Base-by-base conservation (phyloP, 495 filamentous ascomycete species). In the Lasiosphaeria hispida region DNA sequence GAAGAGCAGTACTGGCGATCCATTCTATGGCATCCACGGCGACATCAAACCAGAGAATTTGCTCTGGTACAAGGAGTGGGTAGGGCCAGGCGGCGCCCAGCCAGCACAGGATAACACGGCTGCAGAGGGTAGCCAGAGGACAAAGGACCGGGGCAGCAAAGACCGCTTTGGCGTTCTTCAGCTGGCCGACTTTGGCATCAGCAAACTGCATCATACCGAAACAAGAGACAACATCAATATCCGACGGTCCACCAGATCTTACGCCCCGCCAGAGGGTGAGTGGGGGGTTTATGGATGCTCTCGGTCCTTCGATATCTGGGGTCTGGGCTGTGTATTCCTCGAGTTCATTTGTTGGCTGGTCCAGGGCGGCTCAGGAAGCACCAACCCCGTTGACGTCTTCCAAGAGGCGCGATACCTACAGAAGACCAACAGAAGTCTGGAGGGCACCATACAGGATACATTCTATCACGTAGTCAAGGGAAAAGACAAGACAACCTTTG, bases 261-360 rank as follows among this genome's bases (percentile, higher is more conserved):
- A 58, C 30, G 40, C 40, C 7, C 40, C 55, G 7, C 55, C 55
- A 1, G 55, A 58, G 23, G 23, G 19, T 15, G 55, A 58, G 15
- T 47, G 30, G 41, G 23, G 4, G 5, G 7, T 18, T 18, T 8
- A 49, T 3, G n/a, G 2, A 5, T 47, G 41, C 30, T 58, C 55
- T 13, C 37, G 55, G 10, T 58, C 55, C 10, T 58, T 51, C 13
- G 55, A 58, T 18, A 58, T 58, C 0, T 58, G 55, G 55, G 14
- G 55, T 37, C 37, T 58, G 2, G 55, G 55, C 14, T 58, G 55
- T 14, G 55, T 58, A 4, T 58, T 58, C 13, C 39, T 58, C 8
- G 55, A 58, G 47, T 58, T 58, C 11, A 45, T 58, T 14, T 47
- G 55, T 33, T 58, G 55, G 55, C 40, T 58, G 18, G 55, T 58